Conservation (phyloP, 371 early-diverging fungal genomes). For the Apophysomyces ossiformis region DNA sequence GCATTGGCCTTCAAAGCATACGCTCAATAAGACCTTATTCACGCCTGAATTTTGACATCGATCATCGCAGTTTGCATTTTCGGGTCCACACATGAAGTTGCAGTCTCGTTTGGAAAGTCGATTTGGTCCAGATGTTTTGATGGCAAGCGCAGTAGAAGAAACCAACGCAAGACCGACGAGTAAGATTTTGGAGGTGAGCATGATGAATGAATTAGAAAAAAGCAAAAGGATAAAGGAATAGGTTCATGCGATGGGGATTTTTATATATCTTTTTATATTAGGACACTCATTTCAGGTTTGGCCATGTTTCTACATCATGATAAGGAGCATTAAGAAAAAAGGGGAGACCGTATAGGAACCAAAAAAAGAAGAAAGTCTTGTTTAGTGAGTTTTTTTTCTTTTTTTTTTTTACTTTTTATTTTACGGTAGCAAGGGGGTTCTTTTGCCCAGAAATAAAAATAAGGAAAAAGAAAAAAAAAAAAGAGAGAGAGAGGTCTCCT, state of each 20-base stretch:
- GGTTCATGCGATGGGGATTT: not conserved
- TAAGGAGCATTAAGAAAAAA: too few species aligned
- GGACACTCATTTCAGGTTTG: too few species aligned
- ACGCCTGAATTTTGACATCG: not conserved
- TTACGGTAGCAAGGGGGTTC: not conserved
- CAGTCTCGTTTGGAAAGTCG: slow-evolving; percentile 20
- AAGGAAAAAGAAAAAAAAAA: not conserved
- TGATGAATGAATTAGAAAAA: not conserved
- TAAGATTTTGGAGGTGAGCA: not conserved
- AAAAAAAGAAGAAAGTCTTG: slow-evolving; percentile 7
- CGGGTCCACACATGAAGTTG: slow-evolving; percentile 6
- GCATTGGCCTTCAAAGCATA: slow-evolving; percentile 17
- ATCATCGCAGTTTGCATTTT: slow-evolving; percentile 10
- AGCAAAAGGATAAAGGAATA: not conserved
- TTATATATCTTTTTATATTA: too few species aligned
- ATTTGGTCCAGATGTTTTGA: slow-evolving; percentile 12
- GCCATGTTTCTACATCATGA: too few species aligned
- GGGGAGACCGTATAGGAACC: not conserved
- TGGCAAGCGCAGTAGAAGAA: not conserved
- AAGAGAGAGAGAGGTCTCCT: not conserved
- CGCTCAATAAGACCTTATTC: slow-evolving; percentile 14
- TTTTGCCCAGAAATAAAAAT: not conserved
- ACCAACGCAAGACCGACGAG: not conserved
- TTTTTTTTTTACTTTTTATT: not conserved
- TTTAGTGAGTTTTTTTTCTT: not conserved